Evolutionary conservation across 345 rosid genomes (phyloP).

Genomic region (Aquilaria yunnanensis): DNA sequence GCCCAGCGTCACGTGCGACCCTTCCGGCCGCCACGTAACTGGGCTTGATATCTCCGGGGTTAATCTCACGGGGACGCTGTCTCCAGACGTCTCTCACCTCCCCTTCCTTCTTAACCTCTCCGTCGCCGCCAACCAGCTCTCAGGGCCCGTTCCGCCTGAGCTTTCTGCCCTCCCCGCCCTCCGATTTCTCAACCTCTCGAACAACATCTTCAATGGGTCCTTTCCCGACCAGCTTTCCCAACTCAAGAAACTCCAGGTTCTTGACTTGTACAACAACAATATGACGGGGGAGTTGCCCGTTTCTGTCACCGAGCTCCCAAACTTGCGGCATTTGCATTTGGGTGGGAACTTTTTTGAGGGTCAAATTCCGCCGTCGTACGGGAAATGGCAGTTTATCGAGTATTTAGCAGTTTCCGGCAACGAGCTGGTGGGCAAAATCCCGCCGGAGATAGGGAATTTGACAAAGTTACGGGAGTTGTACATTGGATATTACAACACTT

Average conservation of each 20-base stretch:
- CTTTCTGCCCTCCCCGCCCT: slow-evolving; percentile 54
- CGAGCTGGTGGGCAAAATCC: slow-evolving; percentile 64
- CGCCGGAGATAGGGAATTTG: slow-evolving; percentile 73
- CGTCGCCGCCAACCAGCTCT: slow-evolving; percentile 46
- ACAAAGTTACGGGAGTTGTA: slow-evolving; percentile 57
- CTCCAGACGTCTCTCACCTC: slow-evolving; percentile 51
- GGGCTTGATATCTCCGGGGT: slow-evolving; percentile 57
- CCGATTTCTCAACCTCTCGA: slow-evolving; percentile 63
- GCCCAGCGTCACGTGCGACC: slow-evolving; percentile 68
- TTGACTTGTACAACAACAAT: slow-evolving; percentile 92
- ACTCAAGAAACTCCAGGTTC: slow-evolving; percentile 58
- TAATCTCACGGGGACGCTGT: slow-evolving; percentile 66
- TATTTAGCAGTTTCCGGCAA: slow-evolving; percentile 79
- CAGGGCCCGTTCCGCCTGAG: slow-evolving; percentile 65
- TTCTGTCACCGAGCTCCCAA: slow-evolving; percentile 52
- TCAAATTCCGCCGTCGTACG: slow-evolving; percentile 63
- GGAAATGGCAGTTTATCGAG: slow-evolving; percentile 61
- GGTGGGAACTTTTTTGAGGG: slow-evolving; percentile 86
- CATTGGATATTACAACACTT: slow-evolving; percentile 75
- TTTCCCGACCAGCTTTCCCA: slow-evolving; percentile 54
- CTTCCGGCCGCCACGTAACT: slow-evolving; percentile 50
- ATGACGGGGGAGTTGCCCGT: slow-evolving; percentile 70
- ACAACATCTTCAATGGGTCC: slow-evolving; percentile 68
- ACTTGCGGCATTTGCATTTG: slow-evolving; percentile 71
- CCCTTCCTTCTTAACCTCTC: slow-evolving; percentile 56